Conservation (phyloP, 2,329 filamentous ascomycete genomes). For the Aureobasidium sp. region DNA sequence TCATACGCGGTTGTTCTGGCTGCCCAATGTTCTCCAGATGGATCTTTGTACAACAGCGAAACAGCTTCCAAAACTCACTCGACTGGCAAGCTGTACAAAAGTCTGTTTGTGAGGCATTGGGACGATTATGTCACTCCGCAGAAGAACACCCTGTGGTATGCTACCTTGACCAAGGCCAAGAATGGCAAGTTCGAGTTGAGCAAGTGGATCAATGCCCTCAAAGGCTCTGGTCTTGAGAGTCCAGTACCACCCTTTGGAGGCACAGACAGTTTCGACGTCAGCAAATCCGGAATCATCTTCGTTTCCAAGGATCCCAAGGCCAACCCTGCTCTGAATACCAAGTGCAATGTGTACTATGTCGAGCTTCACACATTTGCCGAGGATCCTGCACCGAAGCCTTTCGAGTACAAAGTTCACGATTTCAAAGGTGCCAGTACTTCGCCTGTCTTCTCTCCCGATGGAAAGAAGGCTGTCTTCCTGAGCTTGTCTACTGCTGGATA, state of each 20-base stretch:
- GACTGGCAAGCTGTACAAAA: conserved; percentile 44
- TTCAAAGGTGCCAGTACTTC: conserved; percentile 58
- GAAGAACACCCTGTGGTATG: conserved; percentile 67
- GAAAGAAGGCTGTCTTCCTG: conserved; percentile 65
- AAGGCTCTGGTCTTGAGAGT: conserved; percentile 51
- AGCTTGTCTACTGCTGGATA: conserved; percentile 72
- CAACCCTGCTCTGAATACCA: conserved; percentile 68
- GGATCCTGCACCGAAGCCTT: conserved; percentile 43
- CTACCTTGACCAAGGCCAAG: conserved; percentile 44
- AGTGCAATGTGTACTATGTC: conserved; percentile 72
- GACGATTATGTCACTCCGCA: conserved; percentile 57
- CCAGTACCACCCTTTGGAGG: conserved; percentile 76
- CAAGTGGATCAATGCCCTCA: conserved; percentile 57
- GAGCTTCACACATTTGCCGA: conserved; percentile 56
- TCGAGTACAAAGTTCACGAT: conserved; percentile 49
- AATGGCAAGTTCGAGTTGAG: conserved; percentile 33
- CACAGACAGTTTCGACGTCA: conserved; percentile 71
- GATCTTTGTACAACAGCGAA: conserved; percentile 52
- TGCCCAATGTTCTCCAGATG: conserved; percentile 60
- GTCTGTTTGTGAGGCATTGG: conserved; percentile 49
- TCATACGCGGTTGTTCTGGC: conserved; percentile 42
- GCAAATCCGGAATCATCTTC: conserved; percentile 59
- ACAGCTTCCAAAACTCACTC: conserved; percentile 41
- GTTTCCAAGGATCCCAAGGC: conserved; percentile 67
- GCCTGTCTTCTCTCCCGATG: conserved; percentile 69